Conservation (phyloP, 768 basidiomycete genomes). For the Russula emetica region DNA sequence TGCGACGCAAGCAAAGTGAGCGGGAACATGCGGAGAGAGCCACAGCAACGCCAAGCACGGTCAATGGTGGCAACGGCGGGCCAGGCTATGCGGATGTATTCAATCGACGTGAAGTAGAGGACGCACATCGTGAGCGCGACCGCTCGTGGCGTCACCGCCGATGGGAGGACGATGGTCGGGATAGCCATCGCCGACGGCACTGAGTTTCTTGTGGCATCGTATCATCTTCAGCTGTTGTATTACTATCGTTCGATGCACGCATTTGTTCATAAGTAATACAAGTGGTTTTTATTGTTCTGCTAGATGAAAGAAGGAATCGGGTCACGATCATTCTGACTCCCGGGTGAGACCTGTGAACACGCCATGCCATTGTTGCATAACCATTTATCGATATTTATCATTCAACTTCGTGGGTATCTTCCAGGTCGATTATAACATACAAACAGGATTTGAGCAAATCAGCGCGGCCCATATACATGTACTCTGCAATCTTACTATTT, state of each 20-base stretch:
- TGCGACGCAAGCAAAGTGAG: slow-evolving; percentile 62
- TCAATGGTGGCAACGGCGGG: slow-evolving; percentile 38
- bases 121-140: slow-evolving; percentile 52
- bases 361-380: no score
- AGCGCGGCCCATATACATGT: no score
- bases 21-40: slow-evolving; percentile 57
- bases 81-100: slow-evolving; percentile 61
- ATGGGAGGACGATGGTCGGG: slow-evolving; percentile 20
- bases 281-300: no score
- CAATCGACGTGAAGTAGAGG: slow-evolving; percentile 66
- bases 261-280: no score
- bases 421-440: no score
- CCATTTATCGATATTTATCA: no score
- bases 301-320: background rate
- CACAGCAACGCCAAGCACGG: slow-evolving; percentile 67
- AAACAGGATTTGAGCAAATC: no score
- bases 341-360: no score
- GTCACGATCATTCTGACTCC: no score
- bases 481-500: no score
- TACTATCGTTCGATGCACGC: no score
- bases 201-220: background rate
- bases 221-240: slow-evolving; percentile 8
- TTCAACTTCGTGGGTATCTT: no score
- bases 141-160: slow-evolving; percentile 35
- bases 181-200: slow-evolving; percentile 3